phyloP scores from a whole-genome alignment of 2,329 filamentous ascomycete species.

The Domatiomyces globalis region DNA sequence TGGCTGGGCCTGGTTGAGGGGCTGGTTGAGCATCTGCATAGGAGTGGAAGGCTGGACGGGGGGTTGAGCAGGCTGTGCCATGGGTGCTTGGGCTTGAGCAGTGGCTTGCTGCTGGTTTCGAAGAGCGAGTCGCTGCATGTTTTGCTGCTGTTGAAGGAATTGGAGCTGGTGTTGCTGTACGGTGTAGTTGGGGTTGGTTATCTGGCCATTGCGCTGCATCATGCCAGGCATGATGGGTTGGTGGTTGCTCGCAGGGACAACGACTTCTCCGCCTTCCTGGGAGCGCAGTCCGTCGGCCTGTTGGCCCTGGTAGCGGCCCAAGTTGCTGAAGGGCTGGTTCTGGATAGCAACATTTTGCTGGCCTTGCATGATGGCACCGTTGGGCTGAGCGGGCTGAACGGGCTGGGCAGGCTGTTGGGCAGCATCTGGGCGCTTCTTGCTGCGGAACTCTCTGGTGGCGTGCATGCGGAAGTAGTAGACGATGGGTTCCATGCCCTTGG shows the following conservation, averaged over 20 bases:
- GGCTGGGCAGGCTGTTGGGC: slow-evolving; percentile 17
- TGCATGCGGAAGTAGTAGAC: slow-evolving; percentile 38
- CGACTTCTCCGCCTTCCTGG: slow-evolving; percentile 46
- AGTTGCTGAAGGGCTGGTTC: slow-evolving; percentile 27
- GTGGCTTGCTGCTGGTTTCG: slow-evolving; percentile 28
- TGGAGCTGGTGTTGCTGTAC: slow-evolving; percentile 25
- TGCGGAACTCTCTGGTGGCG: slow-evolving; percentile 31
- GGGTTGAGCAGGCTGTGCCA: slow-evolving; percentile 32
- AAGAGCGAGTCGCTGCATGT: slow-evolving; percentile 25
- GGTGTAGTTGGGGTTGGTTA: slow-evolving; percentile 27
- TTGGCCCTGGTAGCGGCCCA: slow-evolving; percentile 45
- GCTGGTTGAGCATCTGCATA: slow-evolving; percentile 32
- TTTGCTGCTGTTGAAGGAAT: slow-evolving; percentile 27
- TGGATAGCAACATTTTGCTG: background rate
- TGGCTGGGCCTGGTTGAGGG: slow-evolving; percentile 22
- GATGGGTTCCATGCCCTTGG: slow-evolving; percentile 36
- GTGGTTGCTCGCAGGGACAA: slow-evolving; percentile 50
- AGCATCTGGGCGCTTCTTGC: slow-evolving; percentile 11
- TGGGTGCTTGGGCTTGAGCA: slow-evolving; percentile 28
- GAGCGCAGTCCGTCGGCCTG: slow-evolving; percentile 48
- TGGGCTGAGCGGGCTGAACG: slow-evolving; percentile 7
- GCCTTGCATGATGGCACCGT: background rate
- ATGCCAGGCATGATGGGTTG: slow-evolving; percentile 29
- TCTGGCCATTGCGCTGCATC: slow-evolving; percentile 29
- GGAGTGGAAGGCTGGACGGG: slow-evolving; percentile 30